Conservation (phyloP, 2,329 filamentous ascomycete genomes). For the Claviceps digitariae region DNA sequence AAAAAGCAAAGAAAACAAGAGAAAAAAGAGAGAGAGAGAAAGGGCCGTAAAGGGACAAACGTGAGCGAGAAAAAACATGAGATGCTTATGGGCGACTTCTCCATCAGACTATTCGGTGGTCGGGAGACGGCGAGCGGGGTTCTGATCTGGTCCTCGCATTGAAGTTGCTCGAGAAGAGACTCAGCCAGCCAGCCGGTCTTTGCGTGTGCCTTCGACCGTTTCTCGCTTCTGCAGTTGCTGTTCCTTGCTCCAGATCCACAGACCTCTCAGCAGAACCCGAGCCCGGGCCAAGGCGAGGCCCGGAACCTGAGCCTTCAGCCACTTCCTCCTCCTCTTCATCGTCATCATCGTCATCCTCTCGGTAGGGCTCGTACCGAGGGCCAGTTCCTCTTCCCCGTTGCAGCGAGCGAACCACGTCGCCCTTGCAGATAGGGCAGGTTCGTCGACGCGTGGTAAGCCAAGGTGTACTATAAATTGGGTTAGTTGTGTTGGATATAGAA, state of each 20-base stretch:
- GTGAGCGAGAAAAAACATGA: background rate
- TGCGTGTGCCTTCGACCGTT: slow-evolving; percentile 9
- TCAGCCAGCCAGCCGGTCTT: slow-evolving; percentile 24
- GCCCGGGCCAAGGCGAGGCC: background rate
- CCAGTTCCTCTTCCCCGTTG: slow-evolving; percentile 38
- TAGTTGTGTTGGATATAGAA: background rate
- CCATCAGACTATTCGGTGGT: slow-evolving; percentile 10
- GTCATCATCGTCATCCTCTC: slow-evolving; percentile 37
- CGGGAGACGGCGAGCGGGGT: slow-evolving; percentile 12
- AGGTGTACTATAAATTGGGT: slow-evolving; percentile 52
- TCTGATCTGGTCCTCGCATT: slow-evolving; percentile 8
- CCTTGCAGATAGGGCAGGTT: slow-evolving; percentile 98
- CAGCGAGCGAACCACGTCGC: slow-evolving; percentile 71
- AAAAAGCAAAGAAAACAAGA: background rate
- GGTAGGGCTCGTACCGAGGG: slow-evolving; percentile 40
- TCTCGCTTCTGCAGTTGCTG: slow-evolving; percentile 12
- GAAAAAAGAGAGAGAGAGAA: no score
- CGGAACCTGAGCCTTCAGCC: slow-evolving; percentile 21
- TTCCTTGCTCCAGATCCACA: slow-evolving; percentile 31
- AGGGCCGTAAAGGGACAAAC: background rate
- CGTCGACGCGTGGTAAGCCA: slow-evolving; percentile 91
- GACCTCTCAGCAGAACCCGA: slow-evolving; percentile 15
- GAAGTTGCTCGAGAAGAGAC: slow-evolving; percentile 21
- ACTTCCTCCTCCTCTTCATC: slow-evolving; percentile 21
- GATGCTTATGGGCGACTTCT: background rate